Percentiles rank a stretch among this genome's conserved stretches.
Conservation (phyloP, 129 eudicot species). For the Ambrosia artemisiifolia region DNA sequence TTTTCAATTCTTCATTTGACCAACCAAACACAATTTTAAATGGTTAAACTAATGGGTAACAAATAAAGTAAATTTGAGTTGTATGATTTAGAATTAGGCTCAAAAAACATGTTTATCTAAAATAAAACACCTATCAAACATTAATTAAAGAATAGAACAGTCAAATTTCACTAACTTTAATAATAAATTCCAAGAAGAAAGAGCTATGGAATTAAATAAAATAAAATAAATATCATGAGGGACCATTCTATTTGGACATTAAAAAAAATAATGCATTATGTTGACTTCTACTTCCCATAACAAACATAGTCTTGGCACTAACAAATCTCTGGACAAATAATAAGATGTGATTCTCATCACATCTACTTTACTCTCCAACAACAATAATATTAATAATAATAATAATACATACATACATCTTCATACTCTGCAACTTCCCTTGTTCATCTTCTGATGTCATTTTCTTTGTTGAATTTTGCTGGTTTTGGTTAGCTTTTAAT, state of each 20-base stretch:
- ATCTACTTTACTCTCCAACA: background rate
- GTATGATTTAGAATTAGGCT: no score
- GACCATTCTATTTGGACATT: no score
- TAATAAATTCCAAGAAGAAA: no score
- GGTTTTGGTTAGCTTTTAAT: conserved; percentile 45
- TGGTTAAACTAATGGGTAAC: no score
- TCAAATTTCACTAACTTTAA: background rate
- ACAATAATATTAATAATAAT: background rate
- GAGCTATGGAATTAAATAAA: background rate
- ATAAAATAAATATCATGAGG: no score
- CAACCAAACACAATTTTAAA: no score
- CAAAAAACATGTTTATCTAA: background rate
- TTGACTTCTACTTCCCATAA: conserved; percentile 13
- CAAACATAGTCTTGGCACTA: conserved; percentile 30
- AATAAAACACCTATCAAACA: background rate
- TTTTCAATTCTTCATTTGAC: no score
- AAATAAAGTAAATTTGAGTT: no score
- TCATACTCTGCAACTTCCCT: conserved; percentile 7
- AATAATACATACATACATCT: background rate
- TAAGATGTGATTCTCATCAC: conserved; percentile 29
- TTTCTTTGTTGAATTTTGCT: conserved; percentile 29
- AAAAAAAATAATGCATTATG: conserved; percentile 5
- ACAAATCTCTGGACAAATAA: conserved; percentile 23
- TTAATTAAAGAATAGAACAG: background rate
- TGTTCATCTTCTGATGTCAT: conserved; percentile 17